Conservation (phyloP, 1,139 yeast genomes). For the Yarrowia galli region DNA sequence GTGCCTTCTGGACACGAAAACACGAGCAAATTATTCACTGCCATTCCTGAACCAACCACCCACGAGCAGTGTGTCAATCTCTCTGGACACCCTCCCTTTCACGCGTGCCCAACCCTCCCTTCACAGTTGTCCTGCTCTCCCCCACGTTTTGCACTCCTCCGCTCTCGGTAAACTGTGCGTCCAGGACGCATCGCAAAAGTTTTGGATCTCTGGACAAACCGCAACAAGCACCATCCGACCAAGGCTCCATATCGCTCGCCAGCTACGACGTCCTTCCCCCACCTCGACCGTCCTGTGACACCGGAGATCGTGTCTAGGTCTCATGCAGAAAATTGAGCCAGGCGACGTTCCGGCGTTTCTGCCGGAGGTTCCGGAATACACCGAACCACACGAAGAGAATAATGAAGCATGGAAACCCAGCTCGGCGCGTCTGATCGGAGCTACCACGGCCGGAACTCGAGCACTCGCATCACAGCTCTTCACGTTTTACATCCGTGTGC, state of each 20-base stretch:
- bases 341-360: constrained; percentile 25
- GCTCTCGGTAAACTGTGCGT: constrained; percentile 15
- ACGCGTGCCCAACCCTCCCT: not conserved
- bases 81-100: not conserved
- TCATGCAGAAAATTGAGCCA: constrained; percentile 33
- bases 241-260: not conserved
- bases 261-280: not conserved
- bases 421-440: constrained; percentile 55
- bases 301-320: not conserved
- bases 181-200: constrained; percentile 23
- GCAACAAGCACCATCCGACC: not conserved
- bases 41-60: too few relatives aligned
- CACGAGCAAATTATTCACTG: too few relatives aligned
- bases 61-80: too few relatives aligned
- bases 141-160: constrained; percentile 11
- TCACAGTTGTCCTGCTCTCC: not conserved
- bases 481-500: constrained; percentile 77
- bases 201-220: constrained; percentile 26
- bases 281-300: not conserved
- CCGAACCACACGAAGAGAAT: constrained; percentile 2
- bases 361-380: constrained; percentile 14
- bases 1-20: too few relatives aligned
- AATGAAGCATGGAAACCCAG: constrained; percentile 32
- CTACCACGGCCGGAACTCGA: constrained; percentile 81
- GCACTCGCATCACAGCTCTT: constrained; percentile 83